phyloP scores from a whole-genome alignment of 2,329 filamentous ascomycete genomes.

The Paracoccidioides lutzii region DNA sequence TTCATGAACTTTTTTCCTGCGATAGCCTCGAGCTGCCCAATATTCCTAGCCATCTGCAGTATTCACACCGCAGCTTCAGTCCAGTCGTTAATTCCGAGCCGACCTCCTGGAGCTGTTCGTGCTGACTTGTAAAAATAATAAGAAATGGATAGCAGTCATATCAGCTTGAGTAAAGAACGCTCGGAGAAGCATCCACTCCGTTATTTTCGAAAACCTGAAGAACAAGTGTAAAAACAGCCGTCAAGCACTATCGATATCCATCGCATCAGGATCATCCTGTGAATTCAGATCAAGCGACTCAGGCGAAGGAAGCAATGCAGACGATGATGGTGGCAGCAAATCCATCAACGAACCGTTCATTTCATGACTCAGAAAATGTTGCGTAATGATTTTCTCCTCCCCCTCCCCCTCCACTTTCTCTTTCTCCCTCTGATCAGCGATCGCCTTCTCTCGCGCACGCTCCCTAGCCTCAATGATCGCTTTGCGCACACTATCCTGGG shows the following conservation, averaged over 20 bases:
- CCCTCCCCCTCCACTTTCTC: slow-evolving; percentile 14
- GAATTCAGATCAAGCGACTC: not conserved
- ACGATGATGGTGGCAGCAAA: not conserved
- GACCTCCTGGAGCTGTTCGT: too few species aligned
- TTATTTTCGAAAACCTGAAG: not conserved
- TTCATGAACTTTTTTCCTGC: too few species aligned
- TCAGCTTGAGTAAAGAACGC: too few species aligned
- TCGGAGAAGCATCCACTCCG: too few species aligned
- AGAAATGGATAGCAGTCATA: too few species aligned
- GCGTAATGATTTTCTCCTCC: slow-evolving; percentile 2
- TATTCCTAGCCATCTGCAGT: too few species aligned
- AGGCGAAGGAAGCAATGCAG: not conserved
- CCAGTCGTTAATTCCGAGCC: too few species aligned
- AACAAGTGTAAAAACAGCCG: too few species aligned
- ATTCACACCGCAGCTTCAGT: too few species aligned
- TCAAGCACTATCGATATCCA: slow-evolving; percentile 17
- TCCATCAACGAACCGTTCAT: not conserved
- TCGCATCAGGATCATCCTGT: slow-evolving; percentile 14
- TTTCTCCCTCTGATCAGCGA: slow-evolving; percentile 10
- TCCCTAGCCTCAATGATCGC: slow-evolving; percentile 70
- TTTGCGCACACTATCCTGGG: slow-evolving; percentile 61
- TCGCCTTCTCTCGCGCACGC: slow-evolving; percentile 46
- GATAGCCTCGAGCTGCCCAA: too few species aligned
- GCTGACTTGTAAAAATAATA: too few species aligned
- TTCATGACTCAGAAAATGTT: not conserved